These are phyloP conservation scores for Trypanosoma lewisi DNA, from an alignment of 208 protist species.

Conservation along the genomic window DNA sequence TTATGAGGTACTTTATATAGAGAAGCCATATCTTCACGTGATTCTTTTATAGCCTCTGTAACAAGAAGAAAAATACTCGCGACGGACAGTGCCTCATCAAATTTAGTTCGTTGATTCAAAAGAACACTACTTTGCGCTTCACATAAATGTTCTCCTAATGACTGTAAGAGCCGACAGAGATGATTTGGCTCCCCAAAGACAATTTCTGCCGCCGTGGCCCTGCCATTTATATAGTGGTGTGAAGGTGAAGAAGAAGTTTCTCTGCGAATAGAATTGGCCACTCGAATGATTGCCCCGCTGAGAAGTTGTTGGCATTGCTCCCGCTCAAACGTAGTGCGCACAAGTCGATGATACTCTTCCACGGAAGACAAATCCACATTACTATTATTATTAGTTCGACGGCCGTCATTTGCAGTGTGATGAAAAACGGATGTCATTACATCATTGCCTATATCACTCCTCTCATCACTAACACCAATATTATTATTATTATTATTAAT, in stretches of 20 bases:
- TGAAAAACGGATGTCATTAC: conserved; percentile 22
- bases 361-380: conserved; percentile 6
- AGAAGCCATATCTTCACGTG: conserved; percentile 44
- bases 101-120: conserved; percentile 54
- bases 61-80: conserved; percentile 63
- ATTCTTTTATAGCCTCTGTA: conserved; percentile 58
- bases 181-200: conserved; percentile 52
- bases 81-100: conserved; percentile 46
- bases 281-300: conserved; percentile 42
- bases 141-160: conserved; percentile 35
- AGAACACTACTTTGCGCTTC: conserved; percentile 44
- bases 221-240: conserved; percentile 2
- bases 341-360: conserved; percentile 22
- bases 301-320: conserved; percentile 64
- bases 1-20: conserved; percentile 34
- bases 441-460: conserved; percentile 11
- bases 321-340: conserved; percentile 33
- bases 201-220: conserved; percentile 62
- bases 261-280: conserved; percentile 43
- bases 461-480: conserved; percentile 4
- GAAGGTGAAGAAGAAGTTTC: background rate
- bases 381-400: too few relatives aligned
- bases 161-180: conserved; percentile 37
- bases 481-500: background rate
- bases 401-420: background rate